These are phyloP conservation scores for Colletotrichum echinochloae DNA, from an alignment of 2,329 filamentous ascomycete genomes.

Conservation along the genomic window DNA sequence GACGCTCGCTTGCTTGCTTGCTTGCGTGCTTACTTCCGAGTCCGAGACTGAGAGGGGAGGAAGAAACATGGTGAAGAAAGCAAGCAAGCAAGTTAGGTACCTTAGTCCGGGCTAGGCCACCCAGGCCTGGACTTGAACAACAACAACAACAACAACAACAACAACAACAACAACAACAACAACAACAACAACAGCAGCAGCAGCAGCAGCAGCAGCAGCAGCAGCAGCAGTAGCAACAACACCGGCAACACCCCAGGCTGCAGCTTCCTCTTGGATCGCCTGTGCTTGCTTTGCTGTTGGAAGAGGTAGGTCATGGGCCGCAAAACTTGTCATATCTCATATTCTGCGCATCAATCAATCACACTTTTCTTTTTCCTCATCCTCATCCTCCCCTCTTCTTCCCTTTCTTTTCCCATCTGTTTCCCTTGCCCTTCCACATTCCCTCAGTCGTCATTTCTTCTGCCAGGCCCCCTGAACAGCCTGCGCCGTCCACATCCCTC, in stretches of 20 bases:
- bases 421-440: constrained; percentile 17
- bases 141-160: too few species aligned
- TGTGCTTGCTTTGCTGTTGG: not conserved
- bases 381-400: constrained; percentile 12
- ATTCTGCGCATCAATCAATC: constrained; percentile 31
- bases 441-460: constrained; percentile 12
- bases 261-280: not conserved
- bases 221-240: too few species aligned
- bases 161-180: too few species aligned
- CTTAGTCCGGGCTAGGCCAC: too few species aligned
- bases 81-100: too few species aligned
- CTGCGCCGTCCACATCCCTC: constrained; percentile 16
- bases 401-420: not conserved
- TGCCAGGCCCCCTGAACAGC: not conserved
- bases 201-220: too few species aligned
- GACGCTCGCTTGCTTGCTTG: not conserved
- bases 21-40: not conserved
- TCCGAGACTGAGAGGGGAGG: not conserved
- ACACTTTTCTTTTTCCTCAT: constrained; percentile 31
- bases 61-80: constrained; percentile 6
- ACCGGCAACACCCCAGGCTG: not conserved
- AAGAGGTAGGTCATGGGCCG: constrained; percentile 5
- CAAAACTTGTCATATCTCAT: constrained; percentile 35
- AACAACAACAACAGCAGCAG: too few species aligned
- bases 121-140: too few species aligned